Evolutionary conservation across 1,284 basidiomycete genomes (phyloP).

Genomic region (Tilletia setariae): DNA sequence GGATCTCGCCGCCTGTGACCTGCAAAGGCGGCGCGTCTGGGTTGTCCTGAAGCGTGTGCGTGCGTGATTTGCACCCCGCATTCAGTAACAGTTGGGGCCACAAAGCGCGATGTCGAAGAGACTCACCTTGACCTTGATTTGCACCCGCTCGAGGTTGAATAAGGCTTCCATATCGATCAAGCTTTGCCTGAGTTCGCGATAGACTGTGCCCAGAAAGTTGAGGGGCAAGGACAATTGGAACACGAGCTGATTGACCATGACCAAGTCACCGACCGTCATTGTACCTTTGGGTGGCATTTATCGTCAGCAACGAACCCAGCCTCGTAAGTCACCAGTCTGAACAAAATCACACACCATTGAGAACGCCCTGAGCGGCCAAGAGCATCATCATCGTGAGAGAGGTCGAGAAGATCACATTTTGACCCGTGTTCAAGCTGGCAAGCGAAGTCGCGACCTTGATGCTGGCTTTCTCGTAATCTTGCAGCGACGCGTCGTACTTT

Average conservation of each 20-base stretch:
- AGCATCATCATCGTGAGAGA: constrained; percentile 95
- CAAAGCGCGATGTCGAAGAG: neutral
- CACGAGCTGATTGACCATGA: constrained; percentile 98
- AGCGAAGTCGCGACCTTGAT: constrained; percentile 93
- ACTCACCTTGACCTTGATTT: constrained; percentile 68
- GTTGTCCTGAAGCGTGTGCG: constrained; percentile 61
- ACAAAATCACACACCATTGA: constrained; percentile 66
- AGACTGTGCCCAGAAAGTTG: constrained; percentile 95
- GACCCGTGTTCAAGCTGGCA: constrained; percentile 89
- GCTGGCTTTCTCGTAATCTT: constrained; percentile 82
- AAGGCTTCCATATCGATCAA: constrained; percentile 94
- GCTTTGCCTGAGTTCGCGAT: constrained; percentile 91
- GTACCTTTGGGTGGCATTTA: constrained; percentile 61
- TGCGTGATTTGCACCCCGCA: neutral
- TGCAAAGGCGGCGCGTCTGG: constrained; percentile 67
- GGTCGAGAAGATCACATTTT: constrained; percentile 90
- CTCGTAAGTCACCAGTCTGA: neutral
- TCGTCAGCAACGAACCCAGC: no score
- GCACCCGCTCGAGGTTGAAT: constrained; percentile 83
- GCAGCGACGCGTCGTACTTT: constrained; percentile 86
- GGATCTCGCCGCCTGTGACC: constrained; percentile 76
- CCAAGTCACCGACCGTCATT: constrained; percentile 96
- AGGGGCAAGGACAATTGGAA: constrained; percentile 94
- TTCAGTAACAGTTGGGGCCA: neutral
- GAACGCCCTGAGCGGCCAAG: constrained; percentile 86